Conservation (phyloP, 768 basidiomycete genomes). For the Lentinula sp. region DNA sequence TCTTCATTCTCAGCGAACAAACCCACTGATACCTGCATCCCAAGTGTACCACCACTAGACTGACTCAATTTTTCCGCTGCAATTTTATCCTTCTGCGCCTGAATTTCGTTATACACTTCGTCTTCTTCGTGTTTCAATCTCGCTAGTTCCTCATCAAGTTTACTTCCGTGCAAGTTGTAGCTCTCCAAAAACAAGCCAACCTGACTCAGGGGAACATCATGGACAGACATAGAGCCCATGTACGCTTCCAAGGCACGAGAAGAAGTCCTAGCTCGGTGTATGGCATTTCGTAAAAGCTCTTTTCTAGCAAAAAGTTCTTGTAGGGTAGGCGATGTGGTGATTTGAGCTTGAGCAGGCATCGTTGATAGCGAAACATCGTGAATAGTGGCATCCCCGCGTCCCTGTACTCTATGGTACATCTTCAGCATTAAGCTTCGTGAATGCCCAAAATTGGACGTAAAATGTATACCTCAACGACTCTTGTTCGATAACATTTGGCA, state of each 20-base stretch:
- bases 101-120: background rate
- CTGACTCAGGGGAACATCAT: constrained; percentile 19
- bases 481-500: constrained; percentile 31
- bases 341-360: constrained; percentile 10
- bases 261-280: constrained; percentile 23
- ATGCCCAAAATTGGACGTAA: background rate
- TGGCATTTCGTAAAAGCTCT: constrained; percentile 20
- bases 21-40: constrained; percentile 5
- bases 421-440: background rate
- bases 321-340: constrained; percentile 21
- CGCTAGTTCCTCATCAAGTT: constrained; percentile 1
- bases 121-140: constrained; percentile 5
- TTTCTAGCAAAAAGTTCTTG: constrained; percentile 18
- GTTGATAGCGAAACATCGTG: constrained; percentile 35
- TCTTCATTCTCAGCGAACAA: constrained; percentile 5
- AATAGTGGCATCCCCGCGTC: constrained; percentile 37
- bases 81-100: background rate
- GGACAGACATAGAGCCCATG: constrained; percentile 25
- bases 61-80: background rate
- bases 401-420: constrained; percentile 30
- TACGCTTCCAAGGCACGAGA: constrained; percentile 26
- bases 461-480: constrained; percentile 32
- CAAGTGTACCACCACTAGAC: background rate
- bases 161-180: constrained; percentile 1
- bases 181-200: background rate